These are phyloP conservation scores for Chlorella sp. DNA, from an alignment of 139 green algal species.

Conservation along the genomic window DNA sequence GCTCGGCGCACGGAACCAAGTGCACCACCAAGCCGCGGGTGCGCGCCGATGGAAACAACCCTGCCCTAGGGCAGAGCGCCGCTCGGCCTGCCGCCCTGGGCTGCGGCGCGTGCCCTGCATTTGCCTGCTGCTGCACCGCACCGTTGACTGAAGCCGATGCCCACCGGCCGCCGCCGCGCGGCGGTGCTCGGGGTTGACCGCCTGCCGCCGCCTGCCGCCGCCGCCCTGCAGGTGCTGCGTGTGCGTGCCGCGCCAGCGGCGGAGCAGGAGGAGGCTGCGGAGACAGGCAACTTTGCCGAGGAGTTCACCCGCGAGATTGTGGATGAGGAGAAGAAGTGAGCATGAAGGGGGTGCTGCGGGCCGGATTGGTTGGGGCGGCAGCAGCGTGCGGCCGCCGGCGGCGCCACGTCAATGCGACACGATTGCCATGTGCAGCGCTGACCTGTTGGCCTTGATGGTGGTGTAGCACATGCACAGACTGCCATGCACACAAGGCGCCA, in stretches of 20 bases:
- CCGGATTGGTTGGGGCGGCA: too few relatives aligned
- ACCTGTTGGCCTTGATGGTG: too few relatives aligned
- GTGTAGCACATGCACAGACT: too few relatives aligned
- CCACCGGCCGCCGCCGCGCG: too few relatives aligned
- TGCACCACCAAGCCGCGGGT: neutral
- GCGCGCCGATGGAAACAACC: neutral
- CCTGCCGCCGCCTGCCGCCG: neutral
- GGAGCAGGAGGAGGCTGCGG: neutral
- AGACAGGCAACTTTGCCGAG: neutral
- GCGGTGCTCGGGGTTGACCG: neutral
- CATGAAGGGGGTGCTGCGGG: neutral
- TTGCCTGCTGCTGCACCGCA: too few relatives aligned
- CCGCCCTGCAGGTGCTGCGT: neutral
- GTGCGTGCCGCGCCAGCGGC: neutral
- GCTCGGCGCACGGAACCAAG: neutral
- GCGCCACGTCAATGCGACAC: too few relatives aligned
- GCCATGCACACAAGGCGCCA: too few relatives aligned
- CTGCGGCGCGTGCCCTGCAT: too few relatives aligned
- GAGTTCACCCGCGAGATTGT: conserved; percentile 36
- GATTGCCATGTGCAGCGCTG: too few relatives aligned
- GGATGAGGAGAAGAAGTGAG: conserved; percentile 41
- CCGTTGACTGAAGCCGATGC: too few relatives aligned
- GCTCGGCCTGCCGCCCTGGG: too few relatives aligned
- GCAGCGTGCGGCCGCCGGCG: neutral
- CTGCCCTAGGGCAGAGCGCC: neutral